Percentiles rank a stretch among this genome's conserved stretches.
Conservation (phyloP, 805 yeast genomes). For the Cyberlindnera saturnus region DNA sequence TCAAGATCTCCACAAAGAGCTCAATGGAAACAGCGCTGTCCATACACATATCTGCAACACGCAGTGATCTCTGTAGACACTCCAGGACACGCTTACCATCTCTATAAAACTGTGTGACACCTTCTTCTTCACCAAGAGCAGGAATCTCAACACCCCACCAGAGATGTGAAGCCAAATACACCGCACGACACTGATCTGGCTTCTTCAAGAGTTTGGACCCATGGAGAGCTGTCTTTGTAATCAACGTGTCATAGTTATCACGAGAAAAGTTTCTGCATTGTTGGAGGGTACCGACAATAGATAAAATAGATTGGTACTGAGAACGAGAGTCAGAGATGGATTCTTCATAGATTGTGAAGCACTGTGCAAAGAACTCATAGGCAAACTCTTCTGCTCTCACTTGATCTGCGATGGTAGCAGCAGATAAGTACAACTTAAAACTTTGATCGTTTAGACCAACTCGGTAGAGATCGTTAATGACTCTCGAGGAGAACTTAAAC, state of each 20-base stretch:
- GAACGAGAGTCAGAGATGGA: constrained; percentile 45
- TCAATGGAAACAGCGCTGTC: constrained; percentile 70
- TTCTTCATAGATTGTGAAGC: constrained; percentile 79
- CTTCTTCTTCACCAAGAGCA: constrained; percentile 39
- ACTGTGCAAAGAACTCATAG: constrained; percentile 84
- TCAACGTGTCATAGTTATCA: constrained; percentile 75
- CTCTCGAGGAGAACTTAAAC: constrained; percentile 70
- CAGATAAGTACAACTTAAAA: constrained; percentile 47
- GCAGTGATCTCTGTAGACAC: constrained; percentile 78
- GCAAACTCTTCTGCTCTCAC: constrained; percentile 62
- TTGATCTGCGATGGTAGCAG: constrained; percentile 79
- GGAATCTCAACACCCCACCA: constrained; percentile 85
- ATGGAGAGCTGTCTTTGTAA: constrained; percentile 79
- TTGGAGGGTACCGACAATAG: constrained; percentile 46
- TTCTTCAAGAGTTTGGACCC: constrained; percentile 86
- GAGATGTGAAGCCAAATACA: constrained; percentile 79
- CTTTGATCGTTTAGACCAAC: constrained; percentile 31
- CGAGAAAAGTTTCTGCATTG: constrained; percentile 43
- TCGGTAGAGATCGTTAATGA: constrained; percentile 58
- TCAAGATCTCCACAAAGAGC: constrained; percentile 83
- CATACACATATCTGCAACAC: constrained; percentile 93
- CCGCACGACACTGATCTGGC: constrained; percentile 92
- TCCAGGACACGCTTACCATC: constrained; percentile 77
- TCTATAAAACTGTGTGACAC: constrained; percentile 34
- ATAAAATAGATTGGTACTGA: constrained; percentile 47